A percentile compares a stretch with the other conserved stretches of the same genome.
These are phyloP conservation scores for Penicillium sp. DNA, from an alignment of 2,329 filamentous ascomycete genomes.

Conservation along the genomic window DNA sequence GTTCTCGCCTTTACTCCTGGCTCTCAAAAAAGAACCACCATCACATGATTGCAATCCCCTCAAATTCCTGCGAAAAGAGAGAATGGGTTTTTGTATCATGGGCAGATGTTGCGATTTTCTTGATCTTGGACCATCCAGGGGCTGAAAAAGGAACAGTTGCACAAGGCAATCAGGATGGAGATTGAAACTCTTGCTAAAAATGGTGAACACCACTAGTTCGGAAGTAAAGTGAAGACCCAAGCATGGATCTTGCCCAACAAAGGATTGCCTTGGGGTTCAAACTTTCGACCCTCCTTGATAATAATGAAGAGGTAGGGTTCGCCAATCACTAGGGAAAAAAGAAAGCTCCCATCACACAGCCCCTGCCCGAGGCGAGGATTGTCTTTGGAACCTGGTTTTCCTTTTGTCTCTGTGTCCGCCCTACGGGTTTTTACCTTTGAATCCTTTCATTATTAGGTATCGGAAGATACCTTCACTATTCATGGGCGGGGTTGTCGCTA, in stretches of 20 bases:
- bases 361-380: slow-evolving; percentile 5
- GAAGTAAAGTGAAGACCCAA: slow-evolving; percentile 2
- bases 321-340: neutral
- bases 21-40: neutral
- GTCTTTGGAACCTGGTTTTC: slow-evolving; percentile 4
- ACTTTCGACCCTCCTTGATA: neutral
- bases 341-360: neutral
- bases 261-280: neutral
- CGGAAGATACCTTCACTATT: neutral
- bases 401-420: neutral
- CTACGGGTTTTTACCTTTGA: slow-evolving; percentile 4
- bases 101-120: neutral
- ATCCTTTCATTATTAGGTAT: neutral
- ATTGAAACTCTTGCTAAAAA: slow-evolving; percentile 5
- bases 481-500: slow-evolving; percentile 8
- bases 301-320: neutral
- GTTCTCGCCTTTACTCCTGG: neutral
- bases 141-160: slow-evolving; percentile 5
- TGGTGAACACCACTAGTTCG: slow-evolving; percentile 3
- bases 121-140: neutral
- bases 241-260: slow-evolving; percentile 1
- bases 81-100: neutral
- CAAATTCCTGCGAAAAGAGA: neutral
- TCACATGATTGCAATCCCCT: neutral
- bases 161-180: neutral